Evolutionary conservation across 768 basidiomycete species (phyloP), one percentile per base, ranked within the genome.

Genomic region (Lyophyllum decastes): DNA sequence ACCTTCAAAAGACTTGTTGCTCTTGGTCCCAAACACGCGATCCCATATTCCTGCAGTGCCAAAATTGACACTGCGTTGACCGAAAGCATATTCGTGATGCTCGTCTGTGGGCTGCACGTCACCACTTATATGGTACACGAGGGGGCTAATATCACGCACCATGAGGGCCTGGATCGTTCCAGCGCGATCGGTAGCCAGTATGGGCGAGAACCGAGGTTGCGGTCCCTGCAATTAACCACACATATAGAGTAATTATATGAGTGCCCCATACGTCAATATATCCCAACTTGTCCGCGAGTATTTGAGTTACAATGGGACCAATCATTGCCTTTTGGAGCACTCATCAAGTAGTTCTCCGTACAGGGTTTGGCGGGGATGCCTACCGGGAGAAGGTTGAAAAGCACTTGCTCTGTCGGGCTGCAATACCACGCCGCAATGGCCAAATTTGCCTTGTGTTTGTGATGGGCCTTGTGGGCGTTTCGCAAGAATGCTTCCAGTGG

Each of bases 11-110:
- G 33, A 35, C 24, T 52, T 52, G 14, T 25, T 22, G 35, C 50
- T 40, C 21, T 19, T 52, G 12, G 46, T 47, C 26, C 50, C 50
- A 25, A 52, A 52, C 9, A 52, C 16, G 27, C 12, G 30, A n/a
- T 52, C 50, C 50, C 50, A 52, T 10, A 52, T 4, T 1, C 50
- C 50, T 3, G 50, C 34, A 35, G 50, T 52, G 22, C 50, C 50
- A n/a, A 52, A 52, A 19, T 52, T 52, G 21, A 52, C 34, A 14
- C 19, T 27, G 19, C 10, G 22, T 25, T 52, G 50, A 2, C 50
- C 50, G 17, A 52, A 52, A 4, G 50, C 35, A 30, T 40, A 52
- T n/a, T 52, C 50, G 14, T 52, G 50, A 17, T 52, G 50, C 30
- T 52, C 50, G 50, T 52, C 50, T 52, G 19, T 19, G 8, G 35